Base-by-base conservation (phyloP, 257 asterid genomes). In the Nyctanthes arbortristis region DNA sequence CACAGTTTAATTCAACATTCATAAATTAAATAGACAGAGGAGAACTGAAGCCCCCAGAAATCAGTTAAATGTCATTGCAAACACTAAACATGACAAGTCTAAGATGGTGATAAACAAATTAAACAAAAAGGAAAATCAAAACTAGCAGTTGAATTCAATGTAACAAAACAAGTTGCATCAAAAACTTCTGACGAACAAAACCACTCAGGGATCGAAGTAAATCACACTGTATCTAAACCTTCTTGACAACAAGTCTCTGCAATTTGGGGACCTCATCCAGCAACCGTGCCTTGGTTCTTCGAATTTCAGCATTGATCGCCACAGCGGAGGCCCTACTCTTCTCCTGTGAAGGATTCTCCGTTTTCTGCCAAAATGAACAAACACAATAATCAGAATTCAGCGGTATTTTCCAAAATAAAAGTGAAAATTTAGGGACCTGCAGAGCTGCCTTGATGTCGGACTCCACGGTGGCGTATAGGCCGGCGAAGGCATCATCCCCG, bases 401-500 rank as follows among this genome's bases (percentile, higher is more conserved):
- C 13, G 54, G n/a, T 31, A 12, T 4, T 5, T 35, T 35, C 10
- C 40, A 35, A 12, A 35, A 35, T 35, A 35, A 35, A 35, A 8
- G 40, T 35, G 1, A 35, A 35, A 33, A 35, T 5, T 35, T 35
- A 5, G 40, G 2, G 5, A 93, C 99, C 96, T 91, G 89, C 40
- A 93, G 92, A 59, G 88, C 85, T n/a, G 96, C 70, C 70, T 89
- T 95, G 67, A 91, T 93, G 69, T 93, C 99, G 11, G 88, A 78
- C 66, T 93, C 95, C 3, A 93, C 80, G 56, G 97, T 75, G 39
- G 88, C 67, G 79, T 91, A 93, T 61, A 93, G 96, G 65, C 96
- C 89, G 72, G 90, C 95, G 65, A 93, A 93, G 20, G 99, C 96
- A 68, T 91, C 97, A 75, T 87, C 97, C 76, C 97, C 99, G 84